Conservation (phyloP, 169 alveolate genomes). For the Perkinsus chesapeaki region DNA sequence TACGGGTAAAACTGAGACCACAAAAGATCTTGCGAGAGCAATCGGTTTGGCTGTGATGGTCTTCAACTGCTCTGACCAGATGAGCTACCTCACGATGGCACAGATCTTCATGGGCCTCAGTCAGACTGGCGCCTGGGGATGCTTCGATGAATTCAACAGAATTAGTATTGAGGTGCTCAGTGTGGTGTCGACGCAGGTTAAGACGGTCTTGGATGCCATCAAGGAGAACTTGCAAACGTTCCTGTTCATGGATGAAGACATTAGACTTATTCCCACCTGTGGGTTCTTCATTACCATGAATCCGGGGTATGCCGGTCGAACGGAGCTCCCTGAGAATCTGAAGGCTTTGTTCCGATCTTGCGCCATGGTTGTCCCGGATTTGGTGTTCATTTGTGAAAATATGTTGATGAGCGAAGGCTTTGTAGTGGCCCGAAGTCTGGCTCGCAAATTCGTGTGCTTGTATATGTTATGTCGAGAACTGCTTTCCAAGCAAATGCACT, state of each 20-base stretch:
- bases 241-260: conserved; percentile 62
- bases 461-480: conserved; percentile 62
- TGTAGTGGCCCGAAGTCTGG: conserved; percentile 77
- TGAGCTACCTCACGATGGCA: conserved; percentile 86
- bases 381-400: conserved; percentile 86
- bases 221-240: conserved; percentile 30
- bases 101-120: conserved; percentile 86
- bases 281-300: conserved; percentile 86
- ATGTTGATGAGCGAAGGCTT: conserved; percentile 96
- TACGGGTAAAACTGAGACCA: conserved; percentile 91
- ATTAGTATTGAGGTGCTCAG: conserved; percentile 85
- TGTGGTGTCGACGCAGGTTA: conserved; percentile 85
- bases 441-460: conserved; percentile 85
- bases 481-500: conserved; percentile 82
- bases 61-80: conserved; percentile 86
- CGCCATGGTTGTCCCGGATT: conserved; percentile 95
- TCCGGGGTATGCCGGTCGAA: conserved; percentile 96
- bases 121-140: conserved; percentile 93
- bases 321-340: conserved; percentile 90
- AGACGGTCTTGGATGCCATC: conserved; percentile 78
- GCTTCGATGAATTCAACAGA: conserved; percentile 93
- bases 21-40: conserved; percentile 86
- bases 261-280: conserved; percentile 54
- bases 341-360: conserved; percentile 90
- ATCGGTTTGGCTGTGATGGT: conserved; percentile 84